Conservation (phyloP, 1,284 basidiomycete genomes). For the Ganoderma meredithae region DNA sequence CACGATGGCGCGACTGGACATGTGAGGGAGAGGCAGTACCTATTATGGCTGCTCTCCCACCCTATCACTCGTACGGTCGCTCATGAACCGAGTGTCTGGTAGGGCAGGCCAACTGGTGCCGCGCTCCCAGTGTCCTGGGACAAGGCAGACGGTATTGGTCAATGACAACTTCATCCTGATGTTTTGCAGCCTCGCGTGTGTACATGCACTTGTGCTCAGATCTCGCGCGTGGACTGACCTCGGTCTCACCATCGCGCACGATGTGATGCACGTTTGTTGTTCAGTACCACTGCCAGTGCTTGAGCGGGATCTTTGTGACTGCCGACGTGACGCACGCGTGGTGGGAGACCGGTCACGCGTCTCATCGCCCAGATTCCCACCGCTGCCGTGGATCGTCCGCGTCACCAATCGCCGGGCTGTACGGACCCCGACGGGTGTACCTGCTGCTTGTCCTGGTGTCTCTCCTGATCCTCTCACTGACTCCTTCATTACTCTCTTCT, state of each 20-base stretch:
- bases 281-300: neutral
- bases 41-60: slow-evolving; percentile 19
- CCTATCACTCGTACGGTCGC: slow-evolving; percentile 1
- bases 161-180: neutral
- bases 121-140: slow-evolving; percentile 18
- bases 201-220: neutral
- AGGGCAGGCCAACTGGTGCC: slow-evolving; percentile 17
- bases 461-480: slow-evolving; percentile 11
- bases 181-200: neutral
- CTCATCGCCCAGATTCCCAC: slow-evolving; percentile 29
- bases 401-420: slow-evolving; percentile 25
- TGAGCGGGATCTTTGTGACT: neutral
- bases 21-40: neutral
- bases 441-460: slow-evolving; percentile 7
- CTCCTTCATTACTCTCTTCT: neutral
- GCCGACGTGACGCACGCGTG: neutral
- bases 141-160: slow-evolving; percentile 2
- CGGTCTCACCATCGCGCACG: neutral
- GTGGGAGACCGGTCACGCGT: slow-evolving; percentile 18
- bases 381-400: slow-evolving; percentile 16
- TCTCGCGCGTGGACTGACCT: neutral
- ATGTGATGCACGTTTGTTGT: too few species aligned
- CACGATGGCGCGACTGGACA: neutral
- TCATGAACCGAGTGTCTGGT: slow-evolving; percentile 26
- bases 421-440: neutral